Evolutionary conservation across 371 early-diverging fungal genomes (phyloP), one percentile per base, ranked within the genome.

Genomic region (Entomophthora muscae): DNA sequence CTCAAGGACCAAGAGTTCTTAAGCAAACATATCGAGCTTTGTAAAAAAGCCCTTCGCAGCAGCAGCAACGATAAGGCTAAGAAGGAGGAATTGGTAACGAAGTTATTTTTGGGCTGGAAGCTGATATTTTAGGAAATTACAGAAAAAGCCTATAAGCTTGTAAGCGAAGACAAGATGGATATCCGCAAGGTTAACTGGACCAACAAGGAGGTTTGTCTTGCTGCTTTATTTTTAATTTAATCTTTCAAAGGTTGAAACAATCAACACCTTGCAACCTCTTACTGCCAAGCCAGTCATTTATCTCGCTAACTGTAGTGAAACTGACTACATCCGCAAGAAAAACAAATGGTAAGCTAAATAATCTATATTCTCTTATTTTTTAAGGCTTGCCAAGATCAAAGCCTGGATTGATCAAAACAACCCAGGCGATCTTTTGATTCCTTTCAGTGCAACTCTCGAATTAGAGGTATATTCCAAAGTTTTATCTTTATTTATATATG

Each of bases 261-360:
- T 95, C 70, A 91, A 88, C 67, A 75, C 82, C 33, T 68, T 91
- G 54, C 86, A 86, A 70, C 78, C 94, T 63, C 71, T 97, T 53
- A 90, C 95, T 22, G 88, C 91, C 28, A 97, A 97, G 76, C 91
- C 91, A n/a, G 86, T 93, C 64, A 83, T 93, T 31, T 91, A 93
- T 74, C 75, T 97, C n/a, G 84, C 83, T 65, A 96, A 96, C 75
- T 77, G 91, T 67, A 77, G 79, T 62, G 82, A 84, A 71, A 66
- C 76, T 3, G 90, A 90, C 57, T 93, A 83, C 68, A 60, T 80
- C 33, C 72, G 81, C 69, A 78, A 82, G 76, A 82, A 83, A 78
- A 77, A 84, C 76, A 79, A 83, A 76, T 83, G 76, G 74, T 63
- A 74, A 65, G 32, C 55, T 62, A 70, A 23, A 57, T 51, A 26